phyloP scores from a whole-genome alignment of 257 asterid species.

The Plantago elongata region DNA sequence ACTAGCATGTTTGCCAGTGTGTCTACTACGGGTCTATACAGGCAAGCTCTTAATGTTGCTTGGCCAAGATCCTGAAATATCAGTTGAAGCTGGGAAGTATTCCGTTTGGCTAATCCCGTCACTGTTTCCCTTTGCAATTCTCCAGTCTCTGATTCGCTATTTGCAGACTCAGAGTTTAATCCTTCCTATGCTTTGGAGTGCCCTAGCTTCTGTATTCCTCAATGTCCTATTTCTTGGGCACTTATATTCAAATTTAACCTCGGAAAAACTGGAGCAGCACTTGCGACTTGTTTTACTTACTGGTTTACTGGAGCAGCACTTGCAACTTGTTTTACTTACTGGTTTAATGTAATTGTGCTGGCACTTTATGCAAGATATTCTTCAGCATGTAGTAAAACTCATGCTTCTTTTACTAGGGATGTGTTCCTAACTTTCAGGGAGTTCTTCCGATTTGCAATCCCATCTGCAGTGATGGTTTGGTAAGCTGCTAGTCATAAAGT shows the following conservation, averaged over 20 bases:
- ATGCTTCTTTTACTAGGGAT: constrained; percentile 30
- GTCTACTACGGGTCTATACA: constrained; percentile 33
- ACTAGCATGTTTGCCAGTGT: constrained; percentile 36
- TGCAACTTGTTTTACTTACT: constrained; percentile 32
- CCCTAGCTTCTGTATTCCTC: constrained; percentile 29
- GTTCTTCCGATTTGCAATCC: constrained; percentile 38
- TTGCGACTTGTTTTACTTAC: constrained; percentile 33
- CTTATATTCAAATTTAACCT: constrained; percentile 33
- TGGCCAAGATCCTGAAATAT: constrained; percentile 42
- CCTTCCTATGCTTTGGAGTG: constrained; percentile 31
- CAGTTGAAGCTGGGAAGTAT: constrained; percentile 44
- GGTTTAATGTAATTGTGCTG: constrained; percentile 34
- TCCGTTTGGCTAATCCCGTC: constrained; percentile 41
- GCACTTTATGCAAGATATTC: constrained; percentile 32
- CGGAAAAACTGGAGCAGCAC: constrained; percentile 42
- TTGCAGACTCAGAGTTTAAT: constrained; percentile 46
- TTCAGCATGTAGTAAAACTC: constrained; percentile 31
- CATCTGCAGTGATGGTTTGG: constrained; percentile 43
- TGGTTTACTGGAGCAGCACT: constrained; percentile 53
- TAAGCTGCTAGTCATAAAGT: constrained; percentile 10
- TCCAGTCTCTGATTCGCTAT: constrained; percentile 34
- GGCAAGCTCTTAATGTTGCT: constrained; percentile 28
- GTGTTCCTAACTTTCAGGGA: constrained; percentile 22
- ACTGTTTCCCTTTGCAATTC: constrained; percentile 41
- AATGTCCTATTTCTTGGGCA: constrained; percentile 45